Evolutionary conservation across 78 protist species (phyloP), one percentile per base, ranked within the genome.

Genomic region (Neovahlkampfia damariscottae): DNA sequence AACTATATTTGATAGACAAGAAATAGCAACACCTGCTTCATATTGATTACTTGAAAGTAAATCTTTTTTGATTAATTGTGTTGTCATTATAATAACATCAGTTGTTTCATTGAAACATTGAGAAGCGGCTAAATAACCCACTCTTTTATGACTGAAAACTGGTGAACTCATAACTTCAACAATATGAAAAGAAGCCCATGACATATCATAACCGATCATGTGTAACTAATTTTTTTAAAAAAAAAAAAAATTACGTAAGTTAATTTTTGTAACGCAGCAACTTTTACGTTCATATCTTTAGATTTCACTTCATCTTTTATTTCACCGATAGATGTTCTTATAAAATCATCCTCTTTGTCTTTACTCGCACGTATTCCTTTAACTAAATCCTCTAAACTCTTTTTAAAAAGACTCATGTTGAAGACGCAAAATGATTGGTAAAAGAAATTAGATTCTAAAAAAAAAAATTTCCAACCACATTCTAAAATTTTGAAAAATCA

Each of bases 171-270:
- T 90, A 10, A 93, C 96, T 70, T 95, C 98, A 9, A 95, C 82
- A n/a, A 90, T 78, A 75, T 92, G 69, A 82, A 95, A 95, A 19
- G 96, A 76, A 6, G 96, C 96, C 88, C 89, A 93, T 31, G 79
- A 50, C 79, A 88, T 84, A 84, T 93, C 95, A 79, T 90, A 92
- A 30, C 98, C 96, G 31, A 92, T 79, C 98, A 95, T 95, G 29
- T 91, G 86, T 74, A 94, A 73, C 93, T 92, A 77, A 4, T 76
- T 38, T 5, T 74, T 38, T 62, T 62, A 80, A 62, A 67, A 81
- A 5, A 29, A 32, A 5, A 28, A 19, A 19, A 67, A 68, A 87
- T 5, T 72, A 93, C 93, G 84, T 95, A 95, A 8, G 89, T 78
- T 40, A 93, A 76, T 83, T 95, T 95, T 38, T 82, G 85, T 2